phyloP scores from a whole-genome alignment of 768 basidiomycete species.

The Scleroderma bovista region DNA sequence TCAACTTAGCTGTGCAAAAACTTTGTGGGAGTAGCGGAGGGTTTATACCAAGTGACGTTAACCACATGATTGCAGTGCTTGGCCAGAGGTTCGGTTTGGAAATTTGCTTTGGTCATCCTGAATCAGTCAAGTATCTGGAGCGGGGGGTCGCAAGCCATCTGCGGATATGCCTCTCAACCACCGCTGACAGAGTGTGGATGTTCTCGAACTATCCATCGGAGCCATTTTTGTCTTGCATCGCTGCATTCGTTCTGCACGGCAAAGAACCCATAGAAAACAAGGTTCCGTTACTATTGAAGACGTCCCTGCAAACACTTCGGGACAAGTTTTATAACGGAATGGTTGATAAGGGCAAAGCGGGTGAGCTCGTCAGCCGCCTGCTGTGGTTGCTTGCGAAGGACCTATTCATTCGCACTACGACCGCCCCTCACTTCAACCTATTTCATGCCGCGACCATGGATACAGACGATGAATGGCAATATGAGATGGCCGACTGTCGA shows the following conservation, averaged over 20 bases:
- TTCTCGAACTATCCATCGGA: conserved; percentile 6
- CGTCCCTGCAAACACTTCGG: not conserved
- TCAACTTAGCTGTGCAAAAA: too few species aligned
- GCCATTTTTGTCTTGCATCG: conserved; percentile 1
- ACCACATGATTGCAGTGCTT: not conserved
- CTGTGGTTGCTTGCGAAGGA: conserved; percentile 8
- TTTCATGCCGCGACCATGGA: too few species aligned
- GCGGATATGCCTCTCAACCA: not conserved
- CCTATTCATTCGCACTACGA: not conserved
- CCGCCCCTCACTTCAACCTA: too few species aligned
- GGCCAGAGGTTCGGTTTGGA: conserved; percentile 1
- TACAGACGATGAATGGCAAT: not conserved
- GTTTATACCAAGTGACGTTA: too few species aligned
- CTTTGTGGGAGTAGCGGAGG: not conserved
- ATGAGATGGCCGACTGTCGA: conserved; percentile 3
- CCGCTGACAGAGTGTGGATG: not conserved
- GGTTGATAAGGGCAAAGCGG: conserved; percentile 3
- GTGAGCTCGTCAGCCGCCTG: conserved; percentile 9
- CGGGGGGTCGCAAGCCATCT: conserved; percentile 2
- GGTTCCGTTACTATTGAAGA: too few species aligned
- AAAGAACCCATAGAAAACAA: too few species aligned
- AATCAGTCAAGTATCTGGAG: not conserved
- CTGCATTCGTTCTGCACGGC: not conserved
- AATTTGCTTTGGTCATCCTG: not conserved
- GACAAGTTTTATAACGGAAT: conserved; percentile 1